Evolutionary conservation across 148 eudicot species (phyloP).

Genomic region (Mesembryanthemum crystallinum): DNA sequence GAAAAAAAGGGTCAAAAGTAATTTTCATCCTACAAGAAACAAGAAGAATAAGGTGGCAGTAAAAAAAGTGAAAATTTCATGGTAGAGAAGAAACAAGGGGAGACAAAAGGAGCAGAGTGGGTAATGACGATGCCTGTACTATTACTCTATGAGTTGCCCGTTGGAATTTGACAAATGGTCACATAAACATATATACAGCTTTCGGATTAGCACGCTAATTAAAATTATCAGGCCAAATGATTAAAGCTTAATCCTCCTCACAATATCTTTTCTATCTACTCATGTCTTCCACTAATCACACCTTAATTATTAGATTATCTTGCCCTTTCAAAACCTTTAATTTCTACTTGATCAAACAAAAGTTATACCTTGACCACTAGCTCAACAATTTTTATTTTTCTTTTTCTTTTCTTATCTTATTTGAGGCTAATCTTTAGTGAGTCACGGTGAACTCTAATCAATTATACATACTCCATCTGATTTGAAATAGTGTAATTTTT

Average conservation of each 20-base stretch:
- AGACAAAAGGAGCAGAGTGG: neutral
- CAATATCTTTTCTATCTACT: neutral
- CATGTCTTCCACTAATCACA: conserved; percentile 14
- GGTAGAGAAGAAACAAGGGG: neutral
- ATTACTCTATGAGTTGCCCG: neutral
- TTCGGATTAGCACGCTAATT: conserved; percentile 26
- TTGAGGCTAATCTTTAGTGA: no score
- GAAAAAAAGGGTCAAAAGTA: no score
- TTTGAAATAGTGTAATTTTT: no score
- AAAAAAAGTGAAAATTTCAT: neutral
- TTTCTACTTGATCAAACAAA: neutral
- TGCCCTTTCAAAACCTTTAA: neutral
- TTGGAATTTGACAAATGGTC: neutral
- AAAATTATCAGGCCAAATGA: conserved; percentile 11
- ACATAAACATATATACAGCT: neutral
- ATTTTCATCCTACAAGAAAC: no score
- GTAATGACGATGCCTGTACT: conserved; percentile 17
- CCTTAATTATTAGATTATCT: conserved; percentile 1
- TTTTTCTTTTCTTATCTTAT: no score
- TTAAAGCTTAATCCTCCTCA: conserved; percentile 5
- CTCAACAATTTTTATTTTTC: no score
- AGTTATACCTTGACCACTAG: neutral
- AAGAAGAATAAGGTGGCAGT: neutral
- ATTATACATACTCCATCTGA: no score
- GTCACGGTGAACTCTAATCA: no score